Evolutionary conservation across 805 yeast genomes (phyloP).

Genomic region (Saturnispora besseyi): DNA sequence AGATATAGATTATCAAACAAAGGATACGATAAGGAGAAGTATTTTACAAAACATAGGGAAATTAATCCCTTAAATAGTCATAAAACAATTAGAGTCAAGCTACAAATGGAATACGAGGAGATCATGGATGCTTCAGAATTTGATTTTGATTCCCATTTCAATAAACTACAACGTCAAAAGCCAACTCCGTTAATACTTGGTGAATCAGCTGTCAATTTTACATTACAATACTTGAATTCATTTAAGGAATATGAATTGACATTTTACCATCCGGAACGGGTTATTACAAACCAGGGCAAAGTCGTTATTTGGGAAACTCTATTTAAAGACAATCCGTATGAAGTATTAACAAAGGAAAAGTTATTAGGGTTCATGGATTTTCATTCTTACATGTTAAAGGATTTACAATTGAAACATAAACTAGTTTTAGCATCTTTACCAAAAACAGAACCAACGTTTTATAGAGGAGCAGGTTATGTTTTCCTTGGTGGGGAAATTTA

Average conservation of each 20-base stretch:
- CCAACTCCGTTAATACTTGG: neutral
- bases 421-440: slow-evolving; percentile 41
- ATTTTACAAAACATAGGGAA: neutral
- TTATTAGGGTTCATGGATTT: slow-evolving; percentile 18
- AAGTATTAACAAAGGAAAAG: slow-evolving; percentile 8
- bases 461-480: slow-evolving; percentile 27
- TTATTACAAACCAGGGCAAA: slow-evolving; percentile 15
- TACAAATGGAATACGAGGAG: slow-evolving; percentile 12
- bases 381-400: slow-evolving; percentile 33
- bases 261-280: slow-evolving; percentile 17
- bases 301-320: slow-evolving; percentile 19
- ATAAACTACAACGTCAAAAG: neutral
- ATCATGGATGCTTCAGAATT: slow-evolving; percentile 6
- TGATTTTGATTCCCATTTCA: slow-evolving; percentile 6
- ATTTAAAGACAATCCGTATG: slow-evolving; percentile 14
- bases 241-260: slow-evolving; percentile 9
- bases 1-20: neutral
- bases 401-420: slow-evolving; percentile 40
- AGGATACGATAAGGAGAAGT: neutral
- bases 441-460: slow-evolving; percentile 19
- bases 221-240: slow-evolving; percentile 10
- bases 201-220: slow-evolving; percentile 8
- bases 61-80: neutral
- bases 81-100: neutral
- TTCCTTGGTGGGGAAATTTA: slow-evolving; percentile 38